A percentile compares a stretch with the other conserved stretches of the same genome.
Conservation (phyloP, 106 monocot genomes). For the Alisma plantagoaquatica region DNA sequence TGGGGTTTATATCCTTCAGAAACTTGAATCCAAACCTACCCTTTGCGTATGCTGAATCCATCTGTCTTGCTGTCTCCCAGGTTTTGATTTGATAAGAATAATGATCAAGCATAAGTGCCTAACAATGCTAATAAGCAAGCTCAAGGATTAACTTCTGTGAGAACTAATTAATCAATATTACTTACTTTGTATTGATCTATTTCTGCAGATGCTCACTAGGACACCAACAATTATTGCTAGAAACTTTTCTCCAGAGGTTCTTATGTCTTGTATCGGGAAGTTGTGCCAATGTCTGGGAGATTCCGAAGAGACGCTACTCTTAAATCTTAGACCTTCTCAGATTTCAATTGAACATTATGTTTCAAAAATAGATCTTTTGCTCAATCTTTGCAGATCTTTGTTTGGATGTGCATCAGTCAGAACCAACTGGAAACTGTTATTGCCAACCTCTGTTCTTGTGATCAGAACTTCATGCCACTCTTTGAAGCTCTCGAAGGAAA, state of each 20-base stretch:
- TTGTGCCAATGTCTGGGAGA: slow-evolving; percentile 36
- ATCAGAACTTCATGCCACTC: slow-evolving; percentile 35
- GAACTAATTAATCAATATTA: too few relatives aligned
- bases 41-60: too few relatives aligned
- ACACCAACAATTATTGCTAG: too few relatives aligned
- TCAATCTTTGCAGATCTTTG: slow-evolving; percentile 34
- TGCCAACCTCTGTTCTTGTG: slow-evolving; percentile 29
- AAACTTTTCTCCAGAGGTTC: neutral
- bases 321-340: slow-evolving; percentile 10
- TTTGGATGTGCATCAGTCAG: slow-evolving; percentile 8
- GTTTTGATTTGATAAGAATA: too few relatives aligned
- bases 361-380: slow-evolving; percentile 53
- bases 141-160: too few relatives aligned
- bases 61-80: too few relatives aligned
- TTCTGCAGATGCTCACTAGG: too few relatives aligned
- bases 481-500: slow-evolving; percentile 33
- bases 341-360: slow-evolving; percentile 24
- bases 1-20: too few relatives aligned
- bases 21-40: too few relatives aligned
- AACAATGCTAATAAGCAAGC: too few relatives aligned
- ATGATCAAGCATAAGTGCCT: too few relatives aligned
- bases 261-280: slow-evolving; percentile 24
- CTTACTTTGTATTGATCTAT: too few relatives aligned
- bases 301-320: slow-evolving; percentile 21
- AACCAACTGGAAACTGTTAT: slow-evolving; percentile 10